A percentile compares a stretch with the other conserved stretches of the same genome.
Evolutionary conservation across 176 grass and related monocot species (phyloP).

Genomic region (Thinopyrum elongatum): DNA sequence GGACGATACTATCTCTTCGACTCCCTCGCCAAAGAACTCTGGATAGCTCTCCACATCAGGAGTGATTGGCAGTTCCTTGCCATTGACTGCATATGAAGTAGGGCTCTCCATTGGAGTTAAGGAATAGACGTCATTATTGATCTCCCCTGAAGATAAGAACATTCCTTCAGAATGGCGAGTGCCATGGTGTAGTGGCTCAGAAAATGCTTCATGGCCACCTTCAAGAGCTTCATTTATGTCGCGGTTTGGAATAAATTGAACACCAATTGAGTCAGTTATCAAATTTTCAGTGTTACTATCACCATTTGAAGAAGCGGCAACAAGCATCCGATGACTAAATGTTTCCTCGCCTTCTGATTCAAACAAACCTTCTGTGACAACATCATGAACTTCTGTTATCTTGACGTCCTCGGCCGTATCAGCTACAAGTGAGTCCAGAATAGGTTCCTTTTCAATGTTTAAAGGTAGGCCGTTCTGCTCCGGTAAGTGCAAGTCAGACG

Average conservation of each 20-base stretch:
- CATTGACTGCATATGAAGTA: background rate
- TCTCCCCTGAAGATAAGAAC: slow-evolving; percentile 4
- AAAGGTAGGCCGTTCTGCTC: background rate
- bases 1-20: background rate
- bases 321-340: background rate
- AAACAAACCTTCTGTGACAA: background rate
- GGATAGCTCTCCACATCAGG: background rate
- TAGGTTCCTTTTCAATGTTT: background rate
- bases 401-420: background rate
- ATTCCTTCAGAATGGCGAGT: background rate
- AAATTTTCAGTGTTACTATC: background rate
- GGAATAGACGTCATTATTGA: background rate
- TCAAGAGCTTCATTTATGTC: background rate
- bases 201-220: background rate
- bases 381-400: background rate
- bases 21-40: background rate
- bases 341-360: slow-evolving; percentile 3
- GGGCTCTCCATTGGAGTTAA: background rate
- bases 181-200: background rate
- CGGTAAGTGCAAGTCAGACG: background rate
- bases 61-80: background rate
- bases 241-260: background rate
- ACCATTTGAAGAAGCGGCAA: background rate
- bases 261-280: background rate
- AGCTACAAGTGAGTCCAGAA: slow-evolving; percentile 1